Percentiles rank a stretch among this genome's conserved stretches.
Conservation (phyloP, 2,329 filamentous ascomycete species). For the Geoglossum cookeanum region DNA sequence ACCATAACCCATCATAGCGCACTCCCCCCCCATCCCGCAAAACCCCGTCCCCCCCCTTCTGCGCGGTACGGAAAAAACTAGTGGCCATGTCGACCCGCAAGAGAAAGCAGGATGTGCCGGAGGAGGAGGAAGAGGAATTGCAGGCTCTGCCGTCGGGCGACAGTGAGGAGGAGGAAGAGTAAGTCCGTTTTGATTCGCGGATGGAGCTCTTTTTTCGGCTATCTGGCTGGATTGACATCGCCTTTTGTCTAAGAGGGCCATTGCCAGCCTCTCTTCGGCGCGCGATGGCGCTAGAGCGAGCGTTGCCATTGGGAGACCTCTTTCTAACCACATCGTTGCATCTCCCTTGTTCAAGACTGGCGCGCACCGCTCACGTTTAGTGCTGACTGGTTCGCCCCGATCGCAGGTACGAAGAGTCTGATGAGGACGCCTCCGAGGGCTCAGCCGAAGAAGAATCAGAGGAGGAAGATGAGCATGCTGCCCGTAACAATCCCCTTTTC, state of each 20-base stretch:
- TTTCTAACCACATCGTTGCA: no score
- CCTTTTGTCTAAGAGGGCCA: no score
- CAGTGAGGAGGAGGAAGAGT: conserved; percentile 6
- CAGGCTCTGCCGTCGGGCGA: conserved; percentile 1
- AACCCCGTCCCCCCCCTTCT: no score
- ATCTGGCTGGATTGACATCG: not conserved
- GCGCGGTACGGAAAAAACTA: not conserved
- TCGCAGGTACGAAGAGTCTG: not conserved
- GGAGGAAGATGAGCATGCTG: not conserved
- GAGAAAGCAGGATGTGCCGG: conserved; percentile 2
- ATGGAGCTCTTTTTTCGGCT: not conserved
- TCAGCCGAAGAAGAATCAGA: not conserved
- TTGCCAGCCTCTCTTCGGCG: no score
- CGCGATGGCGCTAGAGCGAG: no score
- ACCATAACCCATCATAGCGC: no score
- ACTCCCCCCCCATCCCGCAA: no score
- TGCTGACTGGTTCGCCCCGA: not conserved
- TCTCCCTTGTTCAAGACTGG: no score
- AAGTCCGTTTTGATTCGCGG: not conserved
- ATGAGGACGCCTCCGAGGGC: conserved; percentile 1
- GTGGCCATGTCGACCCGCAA: not conserved
- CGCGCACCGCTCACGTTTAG: no score
- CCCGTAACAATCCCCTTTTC: not conserved
- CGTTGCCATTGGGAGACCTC: no score
- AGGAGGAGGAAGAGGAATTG: conserved; percentile 5